phyloP scores from a whole-genome alignment of 2,329 filamentous ascomycete genomes.

The Cordyceps javanica region DNA sequence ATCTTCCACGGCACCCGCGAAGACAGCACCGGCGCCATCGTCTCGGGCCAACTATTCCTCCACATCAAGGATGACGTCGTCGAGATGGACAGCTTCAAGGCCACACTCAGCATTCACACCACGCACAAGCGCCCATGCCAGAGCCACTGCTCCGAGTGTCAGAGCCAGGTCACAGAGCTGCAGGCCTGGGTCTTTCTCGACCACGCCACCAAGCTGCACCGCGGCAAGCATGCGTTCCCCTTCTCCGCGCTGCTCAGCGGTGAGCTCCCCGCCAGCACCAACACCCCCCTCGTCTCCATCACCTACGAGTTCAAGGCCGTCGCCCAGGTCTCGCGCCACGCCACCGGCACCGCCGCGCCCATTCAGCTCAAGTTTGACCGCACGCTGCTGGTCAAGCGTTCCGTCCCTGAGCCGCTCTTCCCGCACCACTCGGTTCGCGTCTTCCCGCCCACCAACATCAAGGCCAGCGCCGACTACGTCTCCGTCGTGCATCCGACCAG shows the following conservation, averaged over 20 bases:
- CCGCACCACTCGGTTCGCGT: conserved; percentile 89
- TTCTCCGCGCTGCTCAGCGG: conserved; percentile 85
- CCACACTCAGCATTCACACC: conserved; percentile 63
- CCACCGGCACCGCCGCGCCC: conserved; percentile 22
- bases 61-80: conserved; percentile 60
- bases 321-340: conserved; percentile 47
- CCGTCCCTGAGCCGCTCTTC: conserved; percentile 64
- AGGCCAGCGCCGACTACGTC: conserved; percentile 74
- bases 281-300: conserved; percentile 65
- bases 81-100: conserved; percentile 66
- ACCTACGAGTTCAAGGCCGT: conserved; percentile 73
- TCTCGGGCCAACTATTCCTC: conserved; percentile 77
- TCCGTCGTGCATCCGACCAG: conserved; percentile 82
- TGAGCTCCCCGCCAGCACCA: conserved; percentile 76
- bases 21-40: conserved; percentile 73
- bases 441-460: conserved; percentile 93
- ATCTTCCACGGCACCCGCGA: conserved; percentile 73
- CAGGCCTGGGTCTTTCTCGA: conserved; percentile 74
- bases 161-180: conserved; percentile 64
- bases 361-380: conserved; percentile 55
- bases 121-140: conserved; percentile 78
- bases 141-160: conserved; percentile 72
- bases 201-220: conserved; percentile 43
- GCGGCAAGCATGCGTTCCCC: conserved; percentile 68
- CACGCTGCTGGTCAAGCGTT: conserved; percentile 69